Conservation (phyloP, 2,329 filamentous ascomycete species). For the Bipolaris cookei region DNA sequence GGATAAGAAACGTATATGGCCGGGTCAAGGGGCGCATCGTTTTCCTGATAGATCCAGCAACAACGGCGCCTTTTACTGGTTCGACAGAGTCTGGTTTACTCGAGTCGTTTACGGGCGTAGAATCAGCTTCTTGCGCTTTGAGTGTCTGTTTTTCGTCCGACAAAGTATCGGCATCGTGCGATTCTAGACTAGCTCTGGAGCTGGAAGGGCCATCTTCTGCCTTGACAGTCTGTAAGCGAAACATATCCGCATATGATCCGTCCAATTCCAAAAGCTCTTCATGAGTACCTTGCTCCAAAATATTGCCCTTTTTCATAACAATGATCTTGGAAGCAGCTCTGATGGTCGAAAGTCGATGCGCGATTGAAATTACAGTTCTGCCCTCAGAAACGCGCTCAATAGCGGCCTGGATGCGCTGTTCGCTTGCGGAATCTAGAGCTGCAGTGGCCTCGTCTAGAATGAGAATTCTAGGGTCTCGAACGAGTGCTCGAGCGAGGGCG, state of each 20-base stretch:
- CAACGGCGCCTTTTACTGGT: slow-evolving; percentile 24
- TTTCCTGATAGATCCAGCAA: slow-evolving; percentile 34
- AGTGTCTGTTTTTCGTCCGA: slow-evolving; percentile 29
- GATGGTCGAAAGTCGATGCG: slow-evolving; percentile 50
- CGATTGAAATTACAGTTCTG: slow-evolving; percentile 49
- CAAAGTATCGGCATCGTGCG: slow-evolving; percentile 30
- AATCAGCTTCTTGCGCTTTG: slow-evolving; percentile 13
- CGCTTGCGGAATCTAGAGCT: slow-evolving; percentile 65
- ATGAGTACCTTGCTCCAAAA: slow-evolving; percentile 49
- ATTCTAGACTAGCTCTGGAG: slow-evolving; percentile 29
- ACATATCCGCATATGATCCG: slow-evolving; percentile 58
- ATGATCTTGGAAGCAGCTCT: slow-evolving; percentile 47
- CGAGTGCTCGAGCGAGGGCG: slow-evolving; percentile 62
- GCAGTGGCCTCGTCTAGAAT: slow-evolving; percentile 69
- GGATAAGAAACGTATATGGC: slow-evolving; percentile 54
- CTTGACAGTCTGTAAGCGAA: slow-evolving; percentile 54
- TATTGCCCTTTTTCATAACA: slow-evolving; percentile 47
- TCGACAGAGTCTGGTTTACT: slow-evolving; percentile 14
- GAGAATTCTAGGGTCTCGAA: slow-evolving; percentile 63
- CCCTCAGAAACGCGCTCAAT: slow-evolving; percentile 44
- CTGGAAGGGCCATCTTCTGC: slow-evolving; percentile 49
- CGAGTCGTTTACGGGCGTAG: not conserved
- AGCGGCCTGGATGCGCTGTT: slow-evolving; percentile 60
- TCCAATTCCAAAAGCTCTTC: slow-evolving; percentile 42
- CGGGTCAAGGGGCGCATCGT: slow-evolving; percentile 51